Percentiles rank a stretch among this genome's conserved stretches.
These are phyloP conservation scores for Intubia oerlemansii DNA, from an alignment of 2,329 filamentous ascomycete genomes.

Conservation along the genomic window DNA sequence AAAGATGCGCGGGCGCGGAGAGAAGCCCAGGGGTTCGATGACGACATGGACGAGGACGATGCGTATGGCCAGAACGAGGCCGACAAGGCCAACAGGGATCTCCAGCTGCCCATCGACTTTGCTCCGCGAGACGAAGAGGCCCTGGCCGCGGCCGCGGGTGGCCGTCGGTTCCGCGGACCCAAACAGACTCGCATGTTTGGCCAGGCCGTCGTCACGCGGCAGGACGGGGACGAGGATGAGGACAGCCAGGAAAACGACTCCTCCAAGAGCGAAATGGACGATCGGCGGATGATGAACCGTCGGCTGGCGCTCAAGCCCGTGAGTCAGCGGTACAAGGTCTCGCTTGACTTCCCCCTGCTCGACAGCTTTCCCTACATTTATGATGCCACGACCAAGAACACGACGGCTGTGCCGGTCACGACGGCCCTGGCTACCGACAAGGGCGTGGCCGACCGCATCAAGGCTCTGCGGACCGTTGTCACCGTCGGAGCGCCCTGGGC, in stretches of 20 bases:
- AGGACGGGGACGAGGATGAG: constrained; percentile 9
- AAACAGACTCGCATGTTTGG: constrained; percentile 18
- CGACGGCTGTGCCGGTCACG: constrained; percentile 23
- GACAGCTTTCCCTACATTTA: constrained; percentile 73
- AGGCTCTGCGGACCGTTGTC: constrained; percentile 37
- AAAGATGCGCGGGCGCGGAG: background rate
- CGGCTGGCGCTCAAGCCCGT: constrained; percentile 11
- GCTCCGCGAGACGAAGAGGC: constrained; percentile 18
- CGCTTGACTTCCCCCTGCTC: constrained; percentile 51
- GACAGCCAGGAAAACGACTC: constrained; percentile 3
- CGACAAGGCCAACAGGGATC: constrained; percentile 5
- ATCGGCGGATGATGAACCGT: constrained; percentile 8
- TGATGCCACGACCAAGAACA: constrained; percentile 16
- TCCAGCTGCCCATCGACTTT: constrained; percentile 18
- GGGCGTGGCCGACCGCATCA: constrained; percentile 46
- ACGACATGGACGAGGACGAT: constrained; percentile 12
- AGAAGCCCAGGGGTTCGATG: constrained; percentile 6
- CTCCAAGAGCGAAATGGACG: background rate
- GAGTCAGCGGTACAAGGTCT: constrained; percentile 18
- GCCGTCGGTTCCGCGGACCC: too few species aligned
- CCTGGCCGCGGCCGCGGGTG: background rate
- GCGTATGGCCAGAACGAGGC: constrained; percentile 10
- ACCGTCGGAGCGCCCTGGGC: constrained; percentile 28
- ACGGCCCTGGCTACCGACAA: constrained; percentile 55
- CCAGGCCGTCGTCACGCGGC: constrained; percentile 16